Evolutionary conservation across 2,329 filamentous ascomycete genomes (phyloP), one percentile per base, ranked within the genome.

Genomic region (Scedosporium apiospermum): DNA sequence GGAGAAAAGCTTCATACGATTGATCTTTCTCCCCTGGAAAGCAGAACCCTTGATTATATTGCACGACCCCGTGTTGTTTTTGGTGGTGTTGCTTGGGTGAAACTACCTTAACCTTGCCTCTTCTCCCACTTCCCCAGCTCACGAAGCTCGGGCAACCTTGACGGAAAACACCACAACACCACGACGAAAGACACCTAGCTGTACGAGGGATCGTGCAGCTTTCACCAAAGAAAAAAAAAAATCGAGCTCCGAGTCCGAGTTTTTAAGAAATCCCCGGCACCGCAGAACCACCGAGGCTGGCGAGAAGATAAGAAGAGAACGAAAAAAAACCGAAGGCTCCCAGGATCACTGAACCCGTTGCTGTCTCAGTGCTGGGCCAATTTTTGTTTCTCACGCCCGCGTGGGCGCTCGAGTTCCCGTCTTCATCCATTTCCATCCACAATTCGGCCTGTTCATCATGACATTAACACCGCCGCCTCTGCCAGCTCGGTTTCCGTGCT

Each of bases 401-500:
- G 26, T 26, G 49, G 59, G 59, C 59, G 59, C 44, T 21, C 27
- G 51, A 55, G 21, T 23, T 18, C 3, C 21, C 18, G 16, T 27
- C 30, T 49, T 51, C 58, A 51, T 23, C 16, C 23, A 38, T 38
- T 18, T 14, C 46, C 44, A 16, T 4, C 27, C 55, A 58, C 5
- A 58, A 3, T 9, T 41, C 27, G 9, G 16, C 34, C 34, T 38
- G 10, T 26, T 38, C 4, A 38, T 51, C 60, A 53, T 86, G 83
- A 78, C 78, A 65, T 77, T 80, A 61, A 77, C 80, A 74, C 80
- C 84, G 65, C 82, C 79, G 67, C 77, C 82, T 70, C 77, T 95
- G 66, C 92, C 91, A 12, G 86, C 82, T 70, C 86, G 85, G 70
- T 96, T 96, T 73, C 92, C 92, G 63, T 96, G 91, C 76, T 96